Percentiles rank a stretch among this genome's conserved stretches.
phyloP scores from a whole-genome alignment of 768 basidiomycete species.

The Phylloporus sp. region DNA sequence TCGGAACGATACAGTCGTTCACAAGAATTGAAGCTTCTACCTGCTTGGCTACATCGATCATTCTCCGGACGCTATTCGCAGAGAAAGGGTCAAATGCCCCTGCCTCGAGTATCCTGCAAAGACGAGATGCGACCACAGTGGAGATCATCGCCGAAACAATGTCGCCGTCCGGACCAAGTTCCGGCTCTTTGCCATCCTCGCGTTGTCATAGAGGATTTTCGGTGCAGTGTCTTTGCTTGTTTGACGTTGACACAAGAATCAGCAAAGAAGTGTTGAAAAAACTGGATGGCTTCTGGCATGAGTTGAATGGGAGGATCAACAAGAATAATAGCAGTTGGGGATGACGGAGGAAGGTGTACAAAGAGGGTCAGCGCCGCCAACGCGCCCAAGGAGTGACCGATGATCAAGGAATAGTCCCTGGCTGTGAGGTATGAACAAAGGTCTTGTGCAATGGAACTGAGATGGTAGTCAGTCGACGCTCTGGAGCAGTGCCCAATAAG shows the following conservation, averaged over 20 bases:
- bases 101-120: constrained; percentile 68
- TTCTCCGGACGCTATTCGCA: constrained; percentile 48
- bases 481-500: constrained; percentile 16
- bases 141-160: constrained; percentile 83
- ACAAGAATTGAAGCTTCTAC: constrained; percentile 70
- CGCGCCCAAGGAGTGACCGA: constrained; percentile 21
- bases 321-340: constrained; percentile 15
- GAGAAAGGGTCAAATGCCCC: constrained; percentile 86
- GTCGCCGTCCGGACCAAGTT: constrained; percentile 80
- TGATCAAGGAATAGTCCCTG: constrained; percentile 12
- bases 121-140: constrained; percentile 71
- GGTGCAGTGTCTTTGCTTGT: background rate
- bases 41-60: constrained; percentile 76
- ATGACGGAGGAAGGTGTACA: background rate
- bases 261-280: background rate
- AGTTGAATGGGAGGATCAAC: constrained; percentile 18
- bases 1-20: constrained; percentile 52
- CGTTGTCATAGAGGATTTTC: constrained; percentile 17
- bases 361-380: constrained; percentile 4
- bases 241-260: background rate
- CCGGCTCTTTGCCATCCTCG: constrained; percentile 36
- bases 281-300: background rate
- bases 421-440: constrained; percentile 16
- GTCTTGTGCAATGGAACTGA: constrained; percentile 11
- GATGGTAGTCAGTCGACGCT: constrained; percentile 5